phyloP scores from a whole-genome alignment of 768 basidiomycete species.

The Suillus plorans region DNA sequence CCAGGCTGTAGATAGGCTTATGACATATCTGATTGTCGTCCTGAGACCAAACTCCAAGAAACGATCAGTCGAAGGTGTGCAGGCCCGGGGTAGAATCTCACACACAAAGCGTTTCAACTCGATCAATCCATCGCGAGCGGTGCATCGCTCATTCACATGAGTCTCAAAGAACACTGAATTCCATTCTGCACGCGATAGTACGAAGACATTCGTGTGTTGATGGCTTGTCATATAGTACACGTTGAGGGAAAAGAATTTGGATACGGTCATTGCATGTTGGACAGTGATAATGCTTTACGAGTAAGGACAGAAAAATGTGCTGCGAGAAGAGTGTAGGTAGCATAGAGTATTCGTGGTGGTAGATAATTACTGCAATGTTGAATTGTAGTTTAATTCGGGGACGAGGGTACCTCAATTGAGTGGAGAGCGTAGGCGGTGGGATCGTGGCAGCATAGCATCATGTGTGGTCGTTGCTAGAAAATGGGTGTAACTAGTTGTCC shows the following conservation, averaged over 20 bases:
- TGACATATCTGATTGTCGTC: neutral
- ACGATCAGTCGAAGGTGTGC: too few species aligned
- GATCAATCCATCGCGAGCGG: neutral
- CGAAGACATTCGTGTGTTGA: neutral
- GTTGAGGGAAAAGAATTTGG: neutral
- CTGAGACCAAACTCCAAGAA: neutral
- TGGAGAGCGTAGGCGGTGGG: neutral
- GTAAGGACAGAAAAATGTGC: too few species aligned
- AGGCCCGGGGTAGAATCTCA: neutral
- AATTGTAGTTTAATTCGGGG: neutral
- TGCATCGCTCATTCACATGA: neutral
- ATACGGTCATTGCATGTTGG: neutral
- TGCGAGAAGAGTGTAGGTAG: too few species aligned
- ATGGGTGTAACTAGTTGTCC: neutral
- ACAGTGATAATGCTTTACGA: too few species aligned
- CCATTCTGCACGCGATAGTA: neutral
- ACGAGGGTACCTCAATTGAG: neutral
- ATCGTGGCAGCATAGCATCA: neutral
- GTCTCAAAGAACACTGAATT: neutral
- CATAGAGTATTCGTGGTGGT: neutral
- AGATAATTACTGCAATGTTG: neutral
- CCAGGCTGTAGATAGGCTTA: neutral
- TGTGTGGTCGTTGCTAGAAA: neutral
- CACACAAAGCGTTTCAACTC: neutral
- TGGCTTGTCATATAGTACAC: neutral